Conservation (phyloP, 345 rosid species). For the Eucalyptus rudis region DNA sequence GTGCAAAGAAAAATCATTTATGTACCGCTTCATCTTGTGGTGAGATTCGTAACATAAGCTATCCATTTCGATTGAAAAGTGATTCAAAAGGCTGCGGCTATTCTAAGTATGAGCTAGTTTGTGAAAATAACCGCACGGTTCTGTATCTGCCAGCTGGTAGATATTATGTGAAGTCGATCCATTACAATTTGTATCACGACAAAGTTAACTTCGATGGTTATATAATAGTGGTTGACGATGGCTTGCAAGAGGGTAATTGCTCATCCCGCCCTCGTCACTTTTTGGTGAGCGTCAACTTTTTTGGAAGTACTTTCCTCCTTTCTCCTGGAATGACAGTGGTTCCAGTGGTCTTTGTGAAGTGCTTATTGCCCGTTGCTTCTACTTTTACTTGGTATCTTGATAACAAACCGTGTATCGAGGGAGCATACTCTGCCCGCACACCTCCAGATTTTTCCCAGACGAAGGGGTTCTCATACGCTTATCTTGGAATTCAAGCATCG, state of each 20-base stretch:
- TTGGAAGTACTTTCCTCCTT: no score
- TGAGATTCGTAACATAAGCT: no score
- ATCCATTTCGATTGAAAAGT: background rate
- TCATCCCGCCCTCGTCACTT: background rate
- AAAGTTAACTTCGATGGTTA: rapidly evolving
- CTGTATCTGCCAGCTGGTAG: rapidly evolving
- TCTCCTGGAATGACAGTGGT: no score
- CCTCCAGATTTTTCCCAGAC: background rate
- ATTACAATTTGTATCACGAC: rapidly evolving
- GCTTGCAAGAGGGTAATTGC: background rate
- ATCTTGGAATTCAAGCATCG: rapidly evolving
- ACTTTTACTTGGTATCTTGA: rapidly evolving
- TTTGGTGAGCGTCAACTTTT: no score
- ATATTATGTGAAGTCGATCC: background rate
- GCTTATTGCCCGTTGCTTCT: background rate
- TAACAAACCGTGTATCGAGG: background rate
- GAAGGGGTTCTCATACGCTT: background rate
- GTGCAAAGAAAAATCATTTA: no score
- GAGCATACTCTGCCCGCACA: background rate
- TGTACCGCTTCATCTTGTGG: background rate
- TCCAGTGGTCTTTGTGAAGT: background rate
- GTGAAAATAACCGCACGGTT: no score
- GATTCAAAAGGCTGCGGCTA: no score
- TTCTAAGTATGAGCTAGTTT: no score
- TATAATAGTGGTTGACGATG: no score